phyloP scores from a whole-genome alignment of 2,329 filamentous ascomycete genomes.

The Setomelanomma holmii region DNA sequence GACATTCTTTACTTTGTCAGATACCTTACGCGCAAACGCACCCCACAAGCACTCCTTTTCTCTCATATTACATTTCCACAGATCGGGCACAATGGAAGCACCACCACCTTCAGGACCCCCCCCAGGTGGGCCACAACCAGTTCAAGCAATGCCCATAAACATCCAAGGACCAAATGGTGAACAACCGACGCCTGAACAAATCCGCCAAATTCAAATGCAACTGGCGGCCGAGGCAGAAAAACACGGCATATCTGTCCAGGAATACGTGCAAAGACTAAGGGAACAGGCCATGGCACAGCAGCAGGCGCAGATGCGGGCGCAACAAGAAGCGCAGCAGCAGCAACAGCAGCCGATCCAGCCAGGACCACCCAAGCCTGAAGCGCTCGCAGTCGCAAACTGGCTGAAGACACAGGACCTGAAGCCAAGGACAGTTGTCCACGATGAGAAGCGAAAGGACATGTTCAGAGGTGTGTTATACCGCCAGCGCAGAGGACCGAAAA shows the following conservation, averaged over 20 bases:
- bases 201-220: constrained; percentile 82
- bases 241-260: constrained; percentile 81
- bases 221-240: constrained; percentile 82
- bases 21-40: background rate
- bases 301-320: constrained; percentile 50
- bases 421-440: constrained; percentile 86
- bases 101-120: constrained; percentile 25
- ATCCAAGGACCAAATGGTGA: constrained; percentile 47
- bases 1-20: background rate
- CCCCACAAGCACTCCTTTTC: background rate
- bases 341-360: constrained; percentile 70
- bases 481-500: background rate
- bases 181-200: constrained; percentile 81
- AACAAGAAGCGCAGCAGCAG: constrained; percentile 40
- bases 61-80: background rate
- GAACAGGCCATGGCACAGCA: constrained; percentile 64
- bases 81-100: background rate
- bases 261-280: constrained; percentile 72
- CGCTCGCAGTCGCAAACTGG: constrained; percentile 88
- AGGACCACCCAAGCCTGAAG: constrained; percentile 86
- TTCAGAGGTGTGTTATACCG: constrained; percentile 73
- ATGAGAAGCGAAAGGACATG: constrained; percentile 97
- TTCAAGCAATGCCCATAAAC: constrained; percentile 19
- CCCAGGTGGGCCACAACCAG: constrained; percentile 22
- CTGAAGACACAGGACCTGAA: constrained; percentile 85